These are phyloP conservation scores for Cryptosporidium bovis DNA, from an alignment of 169 alveolate species.

Conservation along the genomic window DNA sequence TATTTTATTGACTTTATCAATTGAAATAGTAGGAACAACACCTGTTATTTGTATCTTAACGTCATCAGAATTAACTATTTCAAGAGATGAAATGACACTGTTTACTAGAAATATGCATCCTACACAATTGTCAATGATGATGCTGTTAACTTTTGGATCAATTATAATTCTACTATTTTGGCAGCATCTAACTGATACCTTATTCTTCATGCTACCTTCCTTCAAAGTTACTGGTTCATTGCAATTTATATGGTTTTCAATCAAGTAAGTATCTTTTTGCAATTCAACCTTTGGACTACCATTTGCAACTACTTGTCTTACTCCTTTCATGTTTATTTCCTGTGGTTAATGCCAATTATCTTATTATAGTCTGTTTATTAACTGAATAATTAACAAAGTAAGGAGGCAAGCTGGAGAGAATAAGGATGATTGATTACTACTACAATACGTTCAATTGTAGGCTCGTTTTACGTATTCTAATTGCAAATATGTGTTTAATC, in stretches of 20 bases:
- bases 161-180: conserved; percentile 70
- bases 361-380: no score
- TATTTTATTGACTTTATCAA: conserved; percentile 73
- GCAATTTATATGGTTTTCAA: conserved; percentile 40
- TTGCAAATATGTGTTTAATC: no score
- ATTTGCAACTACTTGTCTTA: conserved; percentile 45
- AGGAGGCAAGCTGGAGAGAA: background rate
- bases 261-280: conserved; percentile 55
- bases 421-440: background rate
- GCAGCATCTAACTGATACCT: conserved; percentile 38
- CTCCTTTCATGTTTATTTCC: conserved; percentile 20
- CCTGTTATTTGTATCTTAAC: conserved; percentile 76
- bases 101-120: conserved; percentile 70
- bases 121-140: conserved; percentile 68
- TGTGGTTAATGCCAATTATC: background rate
- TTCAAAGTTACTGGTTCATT: conserved; percentile 23
- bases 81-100: conserved; percentile 75
- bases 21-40: conserved; percentile 70
- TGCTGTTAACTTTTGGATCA: conserved; percentile 74
- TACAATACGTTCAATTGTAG: no score
- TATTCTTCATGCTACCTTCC: conserved; percentile 68
- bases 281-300: conserved; percentile 58
- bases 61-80: conserved; percentile 71
- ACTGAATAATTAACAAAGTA: background rate
- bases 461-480: no score